Evolutionary conservation across 2,329 filamentous ascomycete species (phyloP), one percentile per base, ranked within the genome.

Genomic region (Sarocladium kiliense): DNA sequence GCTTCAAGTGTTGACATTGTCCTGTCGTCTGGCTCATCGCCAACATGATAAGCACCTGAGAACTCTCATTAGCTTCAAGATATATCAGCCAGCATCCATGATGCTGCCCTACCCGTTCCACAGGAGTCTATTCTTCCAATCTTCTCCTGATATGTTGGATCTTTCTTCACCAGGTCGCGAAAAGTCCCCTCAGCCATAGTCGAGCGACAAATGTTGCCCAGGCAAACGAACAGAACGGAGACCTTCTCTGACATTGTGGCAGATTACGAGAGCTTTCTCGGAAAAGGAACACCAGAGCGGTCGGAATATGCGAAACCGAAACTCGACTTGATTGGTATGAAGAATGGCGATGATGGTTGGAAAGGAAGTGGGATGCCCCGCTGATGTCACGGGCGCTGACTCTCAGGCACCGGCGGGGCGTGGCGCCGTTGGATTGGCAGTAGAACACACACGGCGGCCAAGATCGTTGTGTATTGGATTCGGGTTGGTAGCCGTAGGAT

Each of bases 101-200:
- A n/a, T n/a, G n/a, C n/a, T 11, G 23, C 23, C 34, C 18, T 41
- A 80, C 80, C 83, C 18, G 94, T 99, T 51, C 94, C 94, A 69
- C 90, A 94, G 9, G 89, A 95, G 71, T 97, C 94, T 62, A 97
- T 84, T 57, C 75, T 75, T 16, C 74, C 75, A 65, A 97, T 84
- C 58, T 77, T 74, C 47, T 72, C 76, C 63, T 79, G 76, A 64
- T 84, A 84, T 23, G 81, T 77, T 47, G 80, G 72, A 62, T 47
- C 44, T 18, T 86, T 81, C 61, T 81, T 77, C 39, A 80, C 80
- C 39, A 94, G 74, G 58, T 86, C 82, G 57, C 85, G 84, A 74
- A 99, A 97, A 61, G 96, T 89, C 51, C 89, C 94, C 76, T 97
- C 93, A 45, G 92, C 91, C 94, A 99, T 97, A 30, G 94, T 89